Evolutionary conservation across 2,329 filamentous ascomycete species (phyloP).

Genomic region (Juglanconis oblonga): DNA sequence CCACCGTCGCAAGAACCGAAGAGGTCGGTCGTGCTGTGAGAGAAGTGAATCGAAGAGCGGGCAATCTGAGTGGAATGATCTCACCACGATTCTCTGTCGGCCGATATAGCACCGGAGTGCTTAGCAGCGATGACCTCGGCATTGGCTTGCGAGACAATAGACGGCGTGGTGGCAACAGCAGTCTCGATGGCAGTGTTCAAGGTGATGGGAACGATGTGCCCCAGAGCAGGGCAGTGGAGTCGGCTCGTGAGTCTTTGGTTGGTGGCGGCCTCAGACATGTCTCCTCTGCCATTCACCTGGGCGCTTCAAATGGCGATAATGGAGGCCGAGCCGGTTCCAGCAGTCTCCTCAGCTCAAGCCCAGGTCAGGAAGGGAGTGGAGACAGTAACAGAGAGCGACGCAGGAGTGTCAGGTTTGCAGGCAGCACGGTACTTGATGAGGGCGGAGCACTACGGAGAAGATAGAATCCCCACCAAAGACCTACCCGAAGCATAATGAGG

Average conservation of each 20-base stretch:
- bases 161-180: conserved; percentile 10
- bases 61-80: conserved; percentile 19
- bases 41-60: conserved; percentile 29
- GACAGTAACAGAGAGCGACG: conserved; percentile 49
- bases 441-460: too few relatives aligned
- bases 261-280: conserved; percentile 32
- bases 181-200: conserved; percentile 30
- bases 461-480: too few relatives aligned
- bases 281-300: conserved; percentile 20
- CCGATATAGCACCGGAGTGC: background rate
- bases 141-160: conserved; percentile 3
- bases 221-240: conserved; percentile 59
- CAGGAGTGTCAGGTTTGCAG: conserved; percentile 64
- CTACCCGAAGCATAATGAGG: too few relatives aligned
- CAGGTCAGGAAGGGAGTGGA: conserved; percentile 34
- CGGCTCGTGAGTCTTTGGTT: conserved; percentile 47
- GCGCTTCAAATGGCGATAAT: conserved; percentile 6
- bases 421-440: conserved; percentile 22
- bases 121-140: conserved; percentile 1
- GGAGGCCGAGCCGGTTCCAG: conserved; percentile 17
- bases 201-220: conserved; percentile 53
- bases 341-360: conserved; percentile 48
- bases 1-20: conserved; percentile 42
- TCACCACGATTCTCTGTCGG: conserved; percentile 13
- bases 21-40: conserved; percentile 48